Evolutionary conservation across 2,329 filamentous ascomycete species (phyloP), one percentile per base, ranked within the genome.

Genomic region (Epichloe sibirici): DNA sequence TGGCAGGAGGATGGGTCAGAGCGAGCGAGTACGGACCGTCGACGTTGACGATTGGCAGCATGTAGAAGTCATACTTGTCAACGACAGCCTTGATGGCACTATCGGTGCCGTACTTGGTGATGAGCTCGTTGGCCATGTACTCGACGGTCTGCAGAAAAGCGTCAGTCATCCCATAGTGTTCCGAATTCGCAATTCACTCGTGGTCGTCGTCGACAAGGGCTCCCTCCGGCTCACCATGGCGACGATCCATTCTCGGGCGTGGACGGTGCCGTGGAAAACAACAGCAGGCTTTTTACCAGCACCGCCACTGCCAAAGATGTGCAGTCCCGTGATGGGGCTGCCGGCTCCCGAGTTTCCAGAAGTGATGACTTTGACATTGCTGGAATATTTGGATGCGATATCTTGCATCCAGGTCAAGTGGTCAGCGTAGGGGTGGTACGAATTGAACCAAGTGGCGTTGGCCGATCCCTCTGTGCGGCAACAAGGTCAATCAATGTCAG

Each of bases 21-120:
- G 25, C 13, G 12, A 11, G 13, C n/a, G 9, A 35, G 11, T 31
- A 34, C 67, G 58, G 61, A 76, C 75, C 78, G 53, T 83, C 80
- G 0, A 79, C 78, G 60, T 84, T 83, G 15, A 81, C 78, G 23
- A 83, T 67, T 3, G 81, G 80, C 55, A 83, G 73, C 58, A 86
- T 74, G 64, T 82, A 84, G 58, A 82, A 82, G 65, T 86, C 83
- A 61, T 82, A 83, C 52, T 72, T 77, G 64, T 84, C 73, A 21
- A 85, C 71, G 51, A 78, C 72, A 0, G 65, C 60, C 37, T 64
- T 69, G 38, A 74, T 63, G 2, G 66, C 61, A 15, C 66, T 57
- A 13, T 66, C 62, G 13, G 64, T 63, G 34, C 61, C 62, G 58
- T 78, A 78, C 45, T 71, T 69, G 38, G 66, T 66, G 17, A 80